Conservation (phyloP, 2,329 filamentous ascomycete genomes). For the Ophiostoma sp. region DNA sequence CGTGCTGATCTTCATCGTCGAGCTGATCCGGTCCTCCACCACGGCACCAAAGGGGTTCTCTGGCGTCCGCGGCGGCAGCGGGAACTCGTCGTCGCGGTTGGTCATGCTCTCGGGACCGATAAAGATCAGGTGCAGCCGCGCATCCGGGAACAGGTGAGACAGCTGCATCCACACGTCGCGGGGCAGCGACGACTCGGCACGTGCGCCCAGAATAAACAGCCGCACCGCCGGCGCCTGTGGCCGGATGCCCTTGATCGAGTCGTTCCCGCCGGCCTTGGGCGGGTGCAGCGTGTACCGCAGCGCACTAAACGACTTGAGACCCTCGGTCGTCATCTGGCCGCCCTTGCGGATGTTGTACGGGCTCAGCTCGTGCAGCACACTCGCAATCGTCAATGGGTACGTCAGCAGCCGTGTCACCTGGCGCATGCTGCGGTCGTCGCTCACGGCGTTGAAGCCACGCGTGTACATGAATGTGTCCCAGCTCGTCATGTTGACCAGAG, state of each 20-base stretch:
- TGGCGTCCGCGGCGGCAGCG: constrained; percentile 77
- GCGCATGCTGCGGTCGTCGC: constrained; percentile 82
- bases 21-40: constrained; percentile 82
- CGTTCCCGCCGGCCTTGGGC: constrained; percentile 68
- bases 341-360: constrained; percentile 77
- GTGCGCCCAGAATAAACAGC: constrained; percentile 87
- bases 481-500: constrained; percentile 92
- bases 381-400: constrained; percentile 87
- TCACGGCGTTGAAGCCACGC: constrained; percentile 82
- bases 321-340: constrained; percentile 76
- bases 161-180: constrained; percentile 92
- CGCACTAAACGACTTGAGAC: constrained; percentile 87
- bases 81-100: constrained; percentile 89
- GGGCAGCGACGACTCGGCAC: constrained; percentile 94
- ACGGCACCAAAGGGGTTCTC: constrained; percentile 90
- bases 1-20: constrained; percentile 92
- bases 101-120: constrained; percentile 95
- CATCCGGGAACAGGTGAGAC: constrained; percentile 87
- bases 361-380: constrained; percentile 87
- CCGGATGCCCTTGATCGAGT: constrained; percentile 70
- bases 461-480: constrained; percentile 98
- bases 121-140: constrained; percentile 86
- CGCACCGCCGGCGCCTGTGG: constrained; percentile 82
- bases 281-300: constrained; percentile 92
- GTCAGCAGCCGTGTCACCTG: constrained; percentile 91